Evolutionary conservation across 202 grass and related monocot species (phyloP).

Genomic region (Brachypodium distachyon): DNA sequence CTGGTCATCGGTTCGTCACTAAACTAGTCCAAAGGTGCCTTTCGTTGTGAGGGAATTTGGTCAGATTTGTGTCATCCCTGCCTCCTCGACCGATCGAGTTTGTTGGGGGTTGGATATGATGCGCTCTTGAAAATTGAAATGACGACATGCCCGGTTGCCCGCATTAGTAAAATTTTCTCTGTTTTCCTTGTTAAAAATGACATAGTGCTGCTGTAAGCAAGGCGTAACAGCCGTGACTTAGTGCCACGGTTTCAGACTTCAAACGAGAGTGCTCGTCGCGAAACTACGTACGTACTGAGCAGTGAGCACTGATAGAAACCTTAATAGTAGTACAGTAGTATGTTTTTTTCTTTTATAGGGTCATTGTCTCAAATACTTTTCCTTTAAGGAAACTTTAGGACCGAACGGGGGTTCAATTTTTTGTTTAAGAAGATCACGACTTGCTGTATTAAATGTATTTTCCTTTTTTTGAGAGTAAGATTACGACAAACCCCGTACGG

Average conservation of each 20-base stretch:
- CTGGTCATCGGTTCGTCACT: neutral
- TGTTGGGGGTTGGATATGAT: constrained; percentile 4
- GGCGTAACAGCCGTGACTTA: constrained; percentile 22
- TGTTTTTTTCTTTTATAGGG: neutral
- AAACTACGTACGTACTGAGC: neutral
- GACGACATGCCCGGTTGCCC: too few relatives aligned
- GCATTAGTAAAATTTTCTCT: too few relatives aligned
- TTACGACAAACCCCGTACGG: too few relatives aligned
- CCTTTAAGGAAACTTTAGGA: neutral
- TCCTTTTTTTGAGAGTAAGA: too few relatives aligned
- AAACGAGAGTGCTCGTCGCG: neutral
- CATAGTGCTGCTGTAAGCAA: constrained; percentile 22
- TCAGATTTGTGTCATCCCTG: constrained; percentile 25
- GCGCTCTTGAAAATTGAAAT: too few relatives aligned
- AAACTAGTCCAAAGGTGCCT: constrained; percentile 5
- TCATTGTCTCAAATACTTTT: neutral
- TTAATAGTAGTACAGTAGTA: too few relatives aligned
- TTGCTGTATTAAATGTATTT: too few relatives aligned
- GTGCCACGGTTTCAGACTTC: constrained; percentile 4
- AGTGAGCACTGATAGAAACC: neutral
- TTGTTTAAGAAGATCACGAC: too few relatives aligned
- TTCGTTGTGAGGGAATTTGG: constrained; percentile 39
- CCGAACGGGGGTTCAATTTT: neutral
- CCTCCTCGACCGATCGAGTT: constrained; percentile 19
- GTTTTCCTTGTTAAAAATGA: too few relatives aligned